Conservation (phyloP, 345 rosid genomes). For the Salix udensis region DNA sequence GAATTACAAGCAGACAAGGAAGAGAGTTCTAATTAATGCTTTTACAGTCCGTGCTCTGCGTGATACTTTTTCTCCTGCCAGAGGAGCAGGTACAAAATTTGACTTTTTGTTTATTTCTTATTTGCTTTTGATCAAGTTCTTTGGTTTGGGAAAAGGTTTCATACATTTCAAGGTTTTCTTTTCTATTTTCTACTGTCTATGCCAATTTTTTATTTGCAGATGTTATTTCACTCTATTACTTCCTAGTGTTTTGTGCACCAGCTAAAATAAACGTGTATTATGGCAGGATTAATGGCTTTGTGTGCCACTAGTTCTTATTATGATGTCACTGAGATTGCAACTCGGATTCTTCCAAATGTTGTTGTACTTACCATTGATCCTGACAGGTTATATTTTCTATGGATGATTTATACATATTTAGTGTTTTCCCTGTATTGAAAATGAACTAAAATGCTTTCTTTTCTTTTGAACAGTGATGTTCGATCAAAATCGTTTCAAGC, state of each 20-base stretch:
- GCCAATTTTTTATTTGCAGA: neutral
- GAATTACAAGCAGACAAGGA: constrained; percentile 65
- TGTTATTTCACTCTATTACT: neutral
- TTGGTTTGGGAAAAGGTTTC: neutral
- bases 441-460: constrained; percentile 4
- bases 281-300: constrained; percentile 89
- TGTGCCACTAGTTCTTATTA: constrained; percentile 91
- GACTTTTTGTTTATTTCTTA: neutral
- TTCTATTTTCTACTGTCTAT: neutral
- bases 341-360: constrained; percentile 83
- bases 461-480: constrained; percentile 66
- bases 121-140: neutral
- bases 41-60: constrained; percentile 97
- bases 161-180: neutral
- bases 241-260: constrained; percentile 1
- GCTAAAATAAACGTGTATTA: constrained; percentile 9
- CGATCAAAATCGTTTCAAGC: constrained; percentile 93
- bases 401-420: constrained; percentile 2
- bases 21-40: constrained; percentile 94
- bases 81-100: constrained; percentile 83
- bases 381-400: constrained; percentile 57
- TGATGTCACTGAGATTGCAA: constrained; percentile 85
- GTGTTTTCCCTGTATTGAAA: neutral
- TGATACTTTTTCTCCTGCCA: constrained; percentile 94
- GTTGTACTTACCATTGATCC: constrained; percentile 89